Evolutionary conservation across 495 filamentous ascomycete species (phyloP).

Genomic region (Penicillium silybi): DNA sequence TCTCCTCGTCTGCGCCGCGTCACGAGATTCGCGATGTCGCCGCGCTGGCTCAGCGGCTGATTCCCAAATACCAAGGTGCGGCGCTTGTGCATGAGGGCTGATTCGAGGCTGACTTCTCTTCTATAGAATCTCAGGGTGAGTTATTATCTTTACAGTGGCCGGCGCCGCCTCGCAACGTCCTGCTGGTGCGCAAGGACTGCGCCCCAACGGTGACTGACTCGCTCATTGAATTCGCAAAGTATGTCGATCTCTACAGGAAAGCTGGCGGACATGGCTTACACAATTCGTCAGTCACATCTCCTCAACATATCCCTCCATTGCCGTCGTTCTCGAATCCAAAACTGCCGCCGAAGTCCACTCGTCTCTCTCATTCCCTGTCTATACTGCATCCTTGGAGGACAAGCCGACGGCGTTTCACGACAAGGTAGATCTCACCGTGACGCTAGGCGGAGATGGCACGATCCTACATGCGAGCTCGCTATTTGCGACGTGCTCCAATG

Average conservation of each 20-base stretch:
- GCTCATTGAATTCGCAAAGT: constrained; percentile 74
- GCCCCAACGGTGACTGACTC: constrained; percentile 66
- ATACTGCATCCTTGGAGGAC: constrained; percentile 40
- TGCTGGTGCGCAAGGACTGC: constrained; percentile 83
- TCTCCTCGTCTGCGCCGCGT: constrained; percentile 36
- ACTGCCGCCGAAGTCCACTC: constrained; percentile 71
- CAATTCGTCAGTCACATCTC: constrained; percentile 61
- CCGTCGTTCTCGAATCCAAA: constrained; percentile 76
- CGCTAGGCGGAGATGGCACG: constrained; percentile 92
- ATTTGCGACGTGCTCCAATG: constrained; percentile 74
- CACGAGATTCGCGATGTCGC: constrained; percentile 42
- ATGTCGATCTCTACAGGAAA: constrained; percentile 9
- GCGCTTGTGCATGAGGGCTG: constrained; percentile 4
- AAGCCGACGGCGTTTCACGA: constrained; percentile 40
- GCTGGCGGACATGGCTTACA: constrained; percentile 5
- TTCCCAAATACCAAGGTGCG: constrained; percentile 53
- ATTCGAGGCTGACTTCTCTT: neutral
- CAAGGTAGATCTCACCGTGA: constrained; percentile 85
- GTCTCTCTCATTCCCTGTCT: constrained; percentile 74
- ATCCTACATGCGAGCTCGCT: constrained; percentile 88
- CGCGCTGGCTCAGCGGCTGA: constrained; percentile 36
- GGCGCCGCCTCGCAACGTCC: constrained; percentile 79
- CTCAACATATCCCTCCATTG: constrained; percentile 71
- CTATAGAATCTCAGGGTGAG: constrained; percentile 53
- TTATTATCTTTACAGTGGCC: constrained; percentile 88